These are phyloP conservation scores for Psilocybe subaeruginosa DNA, from an alignment of 768 basidiomycete genomes.

Conservation along the genomic window DNA sequence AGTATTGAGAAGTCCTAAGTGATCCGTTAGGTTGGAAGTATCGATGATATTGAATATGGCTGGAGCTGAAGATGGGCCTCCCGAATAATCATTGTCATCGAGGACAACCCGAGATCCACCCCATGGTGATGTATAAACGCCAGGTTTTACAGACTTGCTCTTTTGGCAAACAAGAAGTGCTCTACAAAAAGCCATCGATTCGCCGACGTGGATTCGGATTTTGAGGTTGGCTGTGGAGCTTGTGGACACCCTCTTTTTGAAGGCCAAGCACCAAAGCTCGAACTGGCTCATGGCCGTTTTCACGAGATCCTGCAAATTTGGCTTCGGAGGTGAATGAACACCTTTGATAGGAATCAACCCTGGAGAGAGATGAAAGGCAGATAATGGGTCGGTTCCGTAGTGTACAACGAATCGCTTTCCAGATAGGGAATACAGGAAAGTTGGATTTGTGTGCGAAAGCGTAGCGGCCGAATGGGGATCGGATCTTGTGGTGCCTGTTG, in stretches of 20 bases:
- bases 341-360: constrained; percentile 25
- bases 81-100: constrained; percentile 32
- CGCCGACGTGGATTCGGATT: constrained; percentile 46
- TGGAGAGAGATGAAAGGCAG: constrained; percentile 43
- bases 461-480: constrained; percentile 14
- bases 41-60: constrained; percentile 47
- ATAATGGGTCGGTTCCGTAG: constrained; percentile 47
- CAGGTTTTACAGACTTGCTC: constrained; percentile 23
- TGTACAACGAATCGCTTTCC: constrained; percentile 45
- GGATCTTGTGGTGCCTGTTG: constrained; percentile 38
- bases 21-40: constrained; percentile 52
- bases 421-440: constrained; percentile 42
- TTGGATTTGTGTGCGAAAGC: constrained; percentile 42
- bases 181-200: constrained; percentile 39
- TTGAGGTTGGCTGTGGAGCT: constrained; percentile 16
- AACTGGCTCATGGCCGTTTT: constrained; percentile 37
- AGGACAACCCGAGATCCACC: constrained; percentile 33
- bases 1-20: constrained; percentile 50
- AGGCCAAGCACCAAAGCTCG: constrained; percentile 31
- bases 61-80: constrained; percentile 28
- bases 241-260: constrained; percentile 21
- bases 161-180: constrained; percentile 30
- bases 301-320: constrained; percentile 26
- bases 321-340: not conserved
- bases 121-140: constrained; percentile 38